These are phyloP conservation scores for Zygotorulaspora danielsina DNA, from an alignment of 805 yeast genomes.

Conservation along the genomic window DNA sequence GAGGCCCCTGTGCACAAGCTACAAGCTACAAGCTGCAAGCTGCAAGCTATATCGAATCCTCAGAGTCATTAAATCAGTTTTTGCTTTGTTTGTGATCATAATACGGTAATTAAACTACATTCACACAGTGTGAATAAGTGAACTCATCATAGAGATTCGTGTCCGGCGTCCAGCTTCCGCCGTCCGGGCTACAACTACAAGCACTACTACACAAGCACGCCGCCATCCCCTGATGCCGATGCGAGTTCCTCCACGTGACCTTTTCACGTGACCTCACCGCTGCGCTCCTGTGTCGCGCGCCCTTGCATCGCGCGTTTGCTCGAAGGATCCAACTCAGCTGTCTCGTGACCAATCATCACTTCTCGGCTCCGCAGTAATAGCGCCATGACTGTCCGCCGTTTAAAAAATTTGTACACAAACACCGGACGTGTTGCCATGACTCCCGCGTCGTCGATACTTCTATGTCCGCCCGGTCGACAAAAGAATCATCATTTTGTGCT, in stretches of 20 bases:
- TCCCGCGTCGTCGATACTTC: conserved; percentile 31
- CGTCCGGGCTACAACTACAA: no score
- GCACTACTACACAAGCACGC: no score
- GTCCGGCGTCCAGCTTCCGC: no score
- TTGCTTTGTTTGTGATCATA: conserved; percentile 35
- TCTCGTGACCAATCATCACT: conserved; percentile 41
- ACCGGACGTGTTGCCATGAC: conserved; percentile 22
- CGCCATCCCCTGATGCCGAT: conserved; percentile 15
- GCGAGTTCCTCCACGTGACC: no score
- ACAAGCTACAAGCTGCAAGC: not conserved
- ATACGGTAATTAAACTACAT: conserved; percentile 30
- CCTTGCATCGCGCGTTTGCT: no score
- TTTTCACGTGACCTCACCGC: no score
- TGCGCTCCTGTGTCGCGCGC: no score
- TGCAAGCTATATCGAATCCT: conserved; percentile 12
- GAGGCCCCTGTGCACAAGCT: no score
- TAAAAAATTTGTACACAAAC: conserved; percentile 38
- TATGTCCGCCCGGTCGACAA: conserved; percentile 51
- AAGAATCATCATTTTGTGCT: conserved; percentile 34
- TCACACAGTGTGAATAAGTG: conserved; percentile 40
- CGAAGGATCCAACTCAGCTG: conserved; percentile 32
- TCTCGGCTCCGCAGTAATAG: conserved; percentile 26
- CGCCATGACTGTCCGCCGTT: conserved; percentile 27
- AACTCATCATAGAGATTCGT: conserved; percentile 13
- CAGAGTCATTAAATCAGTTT: conserved; percentile 43